Base-by-base conservation (phyloP, 1,284 basidiomycete genomes). In the Rhodotorula sp. region DNA sequence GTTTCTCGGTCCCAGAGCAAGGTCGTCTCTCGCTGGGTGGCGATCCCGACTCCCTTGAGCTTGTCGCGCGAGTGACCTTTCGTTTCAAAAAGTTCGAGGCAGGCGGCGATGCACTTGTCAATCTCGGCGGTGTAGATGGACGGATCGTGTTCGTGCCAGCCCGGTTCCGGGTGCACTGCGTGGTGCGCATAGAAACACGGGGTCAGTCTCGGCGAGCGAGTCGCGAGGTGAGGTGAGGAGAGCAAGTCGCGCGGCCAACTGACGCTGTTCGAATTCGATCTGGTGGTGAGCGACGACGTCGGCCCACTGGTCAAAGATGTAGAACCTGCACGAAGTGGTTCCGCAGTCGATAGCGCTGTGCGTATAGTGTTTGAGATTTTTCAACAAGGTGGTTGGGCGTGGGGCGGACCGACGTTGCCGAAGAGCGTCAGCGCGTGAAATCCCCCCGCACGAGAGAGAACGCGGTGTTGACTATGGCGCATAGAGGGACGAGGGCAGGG, bases 11-110 rank as follows among this genome's bases (percentile, higher is more conserved):
- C 92, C 97, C 97, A 99, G 18, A 90, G 92, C 26, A 98, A 89
- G 2, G 95, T 90, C 7, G 97, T 99, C 82, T 99, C 95, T 70
- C 97, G 89, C 83, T 99, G 95, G 81, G 97, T 99, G 62, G 95
- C 98, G 82, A 99, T 92, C 52, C 95, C 95, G 76, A 99, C 92
- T 70, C 91, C 91, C 82, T 95, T 95, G 80, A 99, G 84, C 80
- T 92, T 91, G 65, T 87, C 85, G 78, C 87, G 87, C 19, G 86
- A 83, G 86, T 88, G 92, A 3, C 93, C 92, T 26, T 85, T 84
- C 62, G 83, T 84, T 79, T 94, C 90, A 74, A 99, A 85, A 71
- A 87, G 84, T 77, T 87, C 85, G 66, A 90, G 85, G 10, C 92
- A 89, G 69, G 87, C 85, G 62, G 86, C 85, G 75, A 98, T 91